Evolutionary conservation across 2,329 filamentous ascomycete species (phyloP), one percentile per base, ranked within the genome.

Genomic region (Cladosporium oxysporum): DNA sequence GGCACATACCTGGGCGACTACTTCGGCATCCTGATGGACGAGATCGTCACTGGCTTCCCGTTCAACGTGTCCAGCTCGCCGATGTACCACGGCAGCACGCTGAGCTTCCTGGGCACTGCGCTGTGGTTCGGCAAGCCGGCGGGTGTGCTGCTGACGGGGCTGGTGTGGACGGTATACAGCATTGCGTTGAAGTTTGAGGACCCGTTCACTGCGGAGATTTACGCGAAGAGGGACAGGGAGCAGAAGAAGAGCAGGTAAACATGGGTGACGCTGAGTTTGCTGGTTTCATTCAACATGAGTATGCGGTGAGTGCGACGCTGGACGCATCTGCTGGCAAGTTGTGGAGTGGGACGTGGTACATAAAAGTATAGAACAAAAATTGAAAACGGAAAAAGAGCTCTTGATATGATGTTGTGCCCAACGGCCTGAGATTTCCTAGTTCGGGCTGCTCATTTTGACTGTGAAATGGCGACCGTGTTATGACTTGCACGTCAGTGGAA

Each of bases 1-100:
- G 95, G 95, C 69, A 99, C 95, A 44, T 99, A 97, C 78, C 84
- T 99, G 41, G 95, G 95, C 72, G 95, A 99, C 83, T 99, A 99
- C 84, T 99, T 98, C 77, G 95, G 95, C 72, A 97, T 98, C 78
- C 84, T 99, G 71, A 96, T 97, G 93, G 94, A 98, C 77, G 83
- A 90, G 71, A 94, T 94, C 74, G 93, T 99, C 62, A 96, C 93
- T 14, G 90, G 91, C 16, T 99, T 99, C 77, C 95, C 95, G 2
- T 99, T 99, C 85, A 98, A 91, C 79, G 85, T 98, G 68, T 93
- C 90, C 64, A 87, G 88, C 70, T 90, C 92, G 62, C 95, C 95
- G 69, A 99, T 99, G 95, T 99, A 99, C 83, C 91, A 93, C 82
- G 95, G 95, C 66, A 92, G 90, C 68, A 95, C 94, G 28, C 85